Evolutionary conservation across 768 basidiomycete genomes (phyloP), one percentile per base, ranked within the genome.

Genomic region (Russula vinacea): DNA sequence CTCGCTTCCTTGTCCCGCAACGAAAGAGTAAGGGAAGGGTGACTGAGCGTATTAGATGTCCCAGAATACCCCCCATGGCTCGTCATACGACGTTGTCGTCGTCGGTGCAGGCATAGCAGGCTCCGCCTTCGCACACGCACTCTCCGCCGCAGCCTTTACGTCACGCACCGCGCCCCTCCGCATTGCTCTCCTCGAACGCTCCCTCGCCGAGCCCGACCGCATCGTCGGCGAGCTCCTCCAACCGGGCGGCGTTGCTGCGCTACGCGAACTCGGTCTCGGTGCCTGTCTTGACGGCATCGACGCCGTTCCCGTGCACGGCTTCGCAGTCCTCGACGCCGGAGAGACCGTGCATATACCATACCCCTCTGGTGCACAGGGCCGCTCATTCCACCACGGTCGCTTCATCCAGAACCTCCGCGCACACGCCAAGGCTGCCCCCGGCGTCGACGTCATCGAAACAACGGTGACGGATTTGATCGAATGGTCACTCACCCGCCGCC

Each of bases 191-290:
- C 79, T 99, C 60, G 97, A 99, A 75, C 87, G 96, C 13, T 96
- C 95, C 16, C 81, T 98, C 4, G 81, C 88, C 0, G 90, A 93
- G 73, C 97, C 97, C 0, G 94, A 98, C 80, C 84, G 97, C 19
- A 98, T 99, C 68, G 97, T 98, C 39, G 97, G 97, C 29, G 97
- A 99, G 74, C 85, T 98, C 1, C 78, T 99, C 26, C 97, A 99
- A 72, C 97, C 97, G 2, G 94, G 89, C 1, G 97, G 97, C 1
- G 86, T 94, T 26, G 78, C 79, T 14, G 86, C 93, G 0, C 77
- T 99, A 51, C 76, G 83, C 62, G 76, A 82, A 42, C 83, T 99
- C n/a, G 95, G 93, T 0, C 74, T 99, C 68, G 84, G 83, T 54
- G 77, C 77, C 8, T 87, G 86, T 59, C 75, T 97, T 52, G 90